Evolutionary conservation across 805 yeast species (phyloP), one percentile per base, ranked within the genome.

Genomic region (Blastobotrys peoriensis): DNA sequence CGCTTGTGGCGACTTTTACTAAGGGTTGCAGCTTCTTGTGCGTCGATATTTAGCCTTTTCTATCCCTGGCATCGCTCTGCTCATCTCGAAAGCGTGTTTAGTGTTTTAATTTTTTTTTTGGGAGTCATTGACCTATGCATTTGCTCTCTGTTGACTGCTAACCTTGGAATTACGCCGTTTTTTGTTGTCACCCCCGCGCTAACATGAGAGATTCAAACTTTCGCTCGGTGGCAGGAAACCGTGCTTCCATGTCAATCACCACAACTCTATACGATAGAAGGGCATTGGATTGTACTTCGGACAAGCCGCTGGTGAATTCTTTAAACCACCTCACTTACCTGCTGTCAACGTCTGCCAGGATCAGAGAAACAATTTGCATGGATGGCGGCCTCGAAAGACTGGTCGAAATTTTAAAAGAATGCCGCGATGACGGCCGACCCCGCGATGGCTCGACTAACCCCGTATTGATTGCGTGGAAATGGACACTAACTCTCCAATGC

Each of bases 401-500:
- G 43, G 86, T 91, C 33, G 83, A 83, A 44, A 91, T 91, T 25
- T 67, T 91, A 44, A 85, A 86, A 59, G 94, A 84, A 55, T 89
- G 96, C 59, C 78, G 76, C 50, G 54, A 51, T 28, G 54, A 52
- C 35, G 43, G 45, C 15, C 33, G 36, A 15, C 35, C 38, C 22
- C 30, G 37, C 18, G 45, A 40, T n/a, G 38, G 35, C 36, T 20
- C 37, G 36, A 8, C 30, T 13, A 39, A 39, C 36, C 28, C 45
- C 25, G 43, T 80, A 20, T 69, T 86, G 51, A 71, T 83, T n/a
- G 89, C 95, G 0, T 91, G 96, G 96, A 91, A 91, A 67, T 91
- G 98, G 98, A 86, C 95, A 4, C 68, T 91, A 44, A 86, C 97
- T 0, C 80, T 93, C 59, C 98, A 91, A 67, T 89, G 97, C 61